A percentile compares a stretch with the other conserved stretches of the same genome.
These are phyloP conservation scores for Zoysia pacifica DNA, from an alignment of 176 grass and related monocot species.

Conservation along the genomic window DNA sequence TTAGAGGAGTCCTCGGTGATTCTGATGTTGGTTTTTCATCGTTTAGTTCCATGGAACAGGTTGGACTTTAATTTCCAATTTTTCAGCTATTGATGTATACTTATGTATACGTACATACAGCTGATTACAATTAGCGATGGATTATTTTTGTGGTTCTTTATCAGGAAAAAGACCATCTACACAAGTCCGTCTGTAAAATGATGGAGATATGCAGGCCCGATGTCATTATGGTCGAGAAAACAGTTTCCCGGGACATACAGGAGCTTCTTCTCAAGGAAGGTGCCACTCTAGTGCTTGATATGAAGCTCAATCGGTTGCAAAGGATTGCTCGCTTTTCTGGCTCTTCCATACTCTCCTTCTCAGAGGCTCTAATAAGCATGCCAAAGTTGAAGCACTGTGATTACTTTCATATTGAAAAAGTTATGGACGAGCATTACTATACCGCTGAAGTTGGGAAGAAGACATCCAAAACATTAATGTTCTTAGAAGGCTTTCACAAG, in stretches of 20 bases:
- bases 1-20: constrained; percentile 62
- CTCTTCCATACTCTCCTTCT: constrained; percentile 57
- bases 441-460: constrained; percentile 41
- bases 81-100: not conserved
- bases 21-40: constrained; percentile 70
- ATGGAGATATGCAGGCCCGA: constrained; percentile 65
- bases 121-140: too few species aligned
- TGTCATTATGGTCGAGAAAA: constrained; percentile 90
- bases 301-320: constrained; percentile 70
- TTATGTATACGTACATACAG: not conserved
- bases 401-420: constrained; percentile 77
- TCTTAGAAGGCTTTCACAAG: constrained; percentile 77
- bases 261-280: constrained; percentile 66
- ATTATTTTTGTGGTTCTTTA: not conserved
- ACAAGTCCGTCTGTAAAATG: constrained; percentile 54
- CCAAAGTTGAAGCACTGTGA: constrained; percentile 68
- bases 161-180: constrained; percentile 65
- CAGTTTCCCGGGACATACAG: constrained; percentile 76
- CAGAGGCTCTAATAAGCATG: constrained; percentile 45
- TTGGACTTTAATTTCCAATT: constrained; percentile 11
- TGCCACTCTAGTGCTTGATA: constrained; percentile 74
- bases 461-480: constrained; percentile 70
- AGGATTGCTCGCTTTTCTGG: constrained; percentile 71
- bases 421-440: constrained; percentile 59
- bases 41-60: constrained; percentile 72